phyloP scores from a whole-genome alignment of 768 basidiomycete genomes.

The Suillus tomentosus region DNA sequence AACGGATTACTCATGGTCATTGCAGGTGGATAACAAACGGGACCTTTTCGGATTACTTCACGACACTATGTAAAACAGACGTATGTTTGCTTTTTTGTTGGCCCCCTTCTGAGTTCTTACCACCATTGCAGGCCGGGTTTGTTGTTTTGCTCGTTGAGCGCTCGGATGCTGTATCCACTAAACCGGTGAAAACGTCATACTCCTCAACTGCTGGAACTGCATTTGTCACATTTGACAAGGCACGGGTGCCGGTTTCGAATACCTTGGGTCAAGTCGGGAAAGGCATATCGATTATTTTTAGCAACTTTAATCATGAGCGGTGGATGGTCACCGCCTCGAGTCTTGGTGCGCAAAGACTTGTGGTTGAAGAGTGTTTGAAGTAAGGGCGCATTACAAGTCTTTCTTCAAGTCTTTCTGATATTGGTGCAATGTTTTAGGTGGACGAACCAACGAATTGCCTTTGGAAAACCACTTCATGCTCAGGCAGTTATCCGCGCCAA shows the following conservation, averaged over 20 bases:
- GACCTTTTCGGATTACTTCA: slow-evolving; percentile 83
- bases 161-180: slow-evolving; percentile 74
- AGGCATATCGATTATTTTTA: slow-evolving; percentile 81
- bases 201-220: slow-evolving; percentile 91
- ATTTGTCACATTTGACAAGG: slow-evolving; percentile 78
- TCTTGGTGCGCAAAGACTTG: slow-evolving; percentile 72
- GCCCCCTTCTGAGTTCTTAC: not conserved
- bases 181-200: slow-evolving; percentile 90
- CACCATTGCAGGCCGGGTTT: slow-evolving; percentile 55
- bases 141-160: slow-evolving; percentile 78
- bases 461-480: slow-evolving; percentile 80
- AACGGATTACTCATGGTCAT: not conserved
- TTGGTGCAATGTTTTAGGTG: slow-evolving; percentile 52
- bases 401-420: slow-evolving; percentile 11
- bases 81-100: slow-evolving; percentile 33
- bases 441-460: slow-evolving; percentile 86
- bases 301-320: slow-evolving; percentile 88
- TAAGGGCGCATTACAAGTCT: slow-evolving; percentile 30
- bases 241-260: slow-evolving; percentile 82
- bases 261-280: slow-evolving; percentile 86
- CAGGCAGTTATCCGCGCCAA: slow-evolving; percentile 90
- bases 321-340: slow-evolving; percentile 83
- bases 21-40: slow-evolving; percentile 90
- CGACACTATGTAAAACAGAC: slow-evolving; percentile 74
- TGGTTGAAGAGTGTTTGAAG: slow-evolving; percentile 92